These are phyloP conservation scores for Pleurotus giganteus DNA, from an alignment of 768 basidiomycete species.

Conservation along the genomic window DNA sequence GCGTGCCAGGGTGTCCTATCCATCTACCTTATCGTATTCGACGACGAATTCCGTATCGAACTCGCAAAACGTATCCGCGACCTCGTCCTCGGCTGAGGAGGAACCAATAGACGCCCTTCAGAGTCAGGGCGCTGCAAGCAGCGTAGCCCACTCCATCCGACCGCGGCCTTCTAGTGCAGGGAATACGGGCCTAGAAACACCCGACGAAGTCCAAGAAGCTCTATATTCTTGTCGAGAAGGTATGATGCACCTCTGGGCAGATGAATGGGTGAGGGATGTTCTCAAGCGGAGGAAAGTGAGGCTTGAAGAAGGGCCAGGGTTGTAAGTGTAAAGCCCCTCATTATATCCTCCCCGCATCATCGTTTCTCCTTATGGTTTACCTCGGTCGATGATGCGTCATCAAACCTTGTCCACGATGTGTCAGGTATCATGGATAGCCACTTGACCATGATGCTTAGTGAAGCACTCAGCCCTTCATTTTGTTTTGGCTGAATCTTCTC, in stretches of 20 bases:
- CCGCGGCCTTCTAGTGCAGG: slow-evolving; percentile 42
- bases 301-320: slow-evolving; percentile 71
- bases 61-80: not conserved
- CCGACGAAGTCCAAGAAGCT: slow-evolving; percentile 59
- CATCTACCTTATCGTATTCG: slow-evolving; percentile 10
- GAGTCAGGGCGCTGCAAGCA: slow-evolving; percentile 14
- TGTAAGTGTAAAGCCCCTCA: slow-evolving; percentile 44
- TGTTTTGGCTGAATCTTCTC: not conserved
- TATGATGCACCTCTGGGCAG: slow-evolving; percentile 68
- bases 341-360: not conserved
- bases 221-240: slow-evolving; percentile 59
- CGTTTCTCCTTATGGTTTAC: not conserved
- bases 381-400: not conserved
- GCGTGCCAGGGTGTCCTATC: slow-evolving; percentile 35
- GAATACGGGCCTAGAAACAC: slow-evolving; percentile 43
- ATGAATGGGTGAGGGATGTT: slow-evolving; percentile 54
- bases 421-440: not conserved
- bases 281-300: slow-evolving; percentile 57
- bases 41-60: slow-evolving; percentile 2
- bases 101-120: slow-evolving; percentile 2
- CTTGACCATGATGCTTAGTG: slow-evolving; percentile 9
- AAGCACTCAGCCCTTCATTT: too few relatives aligned
- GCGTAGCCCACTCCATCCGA: slow-evolving; percentile 1
- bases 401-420: not conserved
- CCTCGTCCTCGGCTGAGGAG: slow-evolving; percentile 13